Evolutionary conservation across 23 red algal genomes (phyloP).

Genomic region (Chondrus crispus): DNA sequence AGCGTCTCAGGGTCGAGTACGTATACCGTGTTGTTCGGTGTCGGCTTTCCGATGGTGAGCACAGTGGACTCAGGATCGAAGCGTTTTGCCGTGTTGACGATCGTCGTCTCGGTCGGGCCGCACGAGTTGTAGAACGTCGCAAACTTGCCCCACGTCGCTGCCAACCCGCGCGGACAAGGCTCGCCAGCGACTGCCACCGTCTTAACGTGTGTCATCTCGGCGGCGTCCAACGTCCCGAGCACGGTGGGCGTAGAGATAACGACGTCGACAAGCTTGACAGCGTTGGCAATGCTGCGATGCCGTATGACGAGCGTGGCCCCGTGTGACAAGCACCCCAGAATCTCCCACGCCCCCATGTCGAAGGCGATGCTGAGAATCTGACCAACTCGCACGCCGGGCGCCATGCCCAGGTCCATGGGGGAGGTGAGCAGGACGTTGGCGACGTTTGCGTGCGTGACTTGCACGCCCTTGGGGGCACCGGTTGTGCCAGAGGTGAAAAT

Average conservation of each 20-base stretch:
- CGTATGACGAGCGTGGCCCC: constrained; percentile 20
- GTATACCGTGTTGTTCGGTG: constrained; percentile 40
- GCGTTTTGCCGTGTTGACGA: constrained; percentile 35
- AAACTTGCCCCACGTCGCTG: constrained; percentile 22
- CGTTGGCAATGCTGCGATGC: neutral
- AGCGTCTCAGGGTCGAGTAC: neutral
- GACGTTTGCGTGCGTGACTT: constrained; percentile 70
- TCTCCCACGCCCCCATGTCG: constrained; percentile 45
- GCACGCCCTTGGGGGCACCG: constrained; percentile 79
- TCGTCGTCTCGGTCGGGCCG: constrained; percentile 35
- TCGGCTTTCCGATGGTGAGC: constrained; percentile 37
- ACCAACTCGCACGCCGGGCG: neutral
- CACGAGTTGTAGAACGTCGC: constrained; percentile 49
- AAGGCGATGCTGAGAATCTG: constrained; percentile 45
- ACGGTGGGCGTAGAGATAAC: constrained; percentile 29
- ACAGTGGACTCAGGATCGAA: neutral
- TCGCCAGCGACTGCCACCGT: constrained; percentile 41
- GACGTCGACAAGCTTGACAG: constrained; percentile 15
- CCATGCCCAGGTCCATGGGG: constrained; percentile 15
- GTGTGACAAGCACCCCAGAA: constrained; percentile 24
- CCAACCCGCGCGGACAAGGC: constrained; percentile 18
- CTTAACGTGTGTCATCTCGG: constrained; percentile 15
- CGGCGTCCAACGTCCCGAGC: neutral
- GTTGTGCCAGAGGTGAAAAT: constrained; percentile 95
- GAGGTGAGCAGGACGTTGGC: constrained; percentile 43